Evolutionary conservation across 495 filamentous ascomycete species (phyloP), one percentile per base, ranked within the genome.

Genomic region (Aspergillus saccharolyticus): DNA sequence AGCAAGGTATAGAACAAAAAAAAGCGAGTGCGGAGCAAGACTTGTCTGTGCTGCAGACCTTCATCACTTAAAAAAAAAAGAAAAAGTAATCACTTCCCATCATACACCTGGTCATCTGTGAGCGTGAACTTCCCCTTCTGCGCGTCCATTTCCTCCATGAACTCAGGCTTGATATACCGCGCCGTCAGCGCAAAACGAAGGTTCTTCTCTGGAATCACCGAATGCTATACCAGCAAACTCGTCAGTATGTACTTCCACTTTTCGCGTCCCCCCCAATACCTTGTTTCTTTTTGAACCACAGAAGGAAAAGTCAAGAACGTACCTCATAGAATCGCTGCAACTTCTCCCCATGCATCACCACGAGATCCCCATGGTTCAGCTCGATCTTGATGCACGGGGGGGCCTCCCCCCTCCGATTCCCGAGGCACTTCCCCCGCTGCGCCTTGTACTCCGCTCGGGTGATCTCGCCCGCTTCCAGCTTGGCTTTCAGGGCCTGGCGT

Each of bases 301-400:
- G 50, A n/a, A 14, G 2, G 22, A 20, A n/a, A 10, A 24, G 17
- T 46, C 20, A 28, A 42, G 18, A 16, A n/a, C 78, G 51, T 65
- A 87, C 88, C 69, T 91, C 89, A 57, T 85, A 93, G 28, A 80
- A 77, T 59, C 81, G 80, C 63, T 96, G 91, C 25, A 96, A 82
- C 1, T 74, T 64, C 0, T 73, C 73, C 0, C 90, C 91, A 63
- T 90, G 82, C 91, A 96, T 96, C 2, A 95, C 78, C 22, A 95
- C 78, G 46, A 92, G 76, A 64, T 95, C 90, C 0, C 91, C 91
- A 66, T 96, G 91, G 28, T 80, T 67, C 28, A 96, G 77, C 1
- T 70, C 62, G 49, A 74, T 63, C n/a, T 66, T 69, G 16, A 80
- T 63, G 6, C 56, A 42, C 4, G 58, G 55, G 0, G 64, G 45